Conservation (phyloP, 2,329 filamentous ascomycete genomes). For the Diaporthe citriasiana region DNA sequence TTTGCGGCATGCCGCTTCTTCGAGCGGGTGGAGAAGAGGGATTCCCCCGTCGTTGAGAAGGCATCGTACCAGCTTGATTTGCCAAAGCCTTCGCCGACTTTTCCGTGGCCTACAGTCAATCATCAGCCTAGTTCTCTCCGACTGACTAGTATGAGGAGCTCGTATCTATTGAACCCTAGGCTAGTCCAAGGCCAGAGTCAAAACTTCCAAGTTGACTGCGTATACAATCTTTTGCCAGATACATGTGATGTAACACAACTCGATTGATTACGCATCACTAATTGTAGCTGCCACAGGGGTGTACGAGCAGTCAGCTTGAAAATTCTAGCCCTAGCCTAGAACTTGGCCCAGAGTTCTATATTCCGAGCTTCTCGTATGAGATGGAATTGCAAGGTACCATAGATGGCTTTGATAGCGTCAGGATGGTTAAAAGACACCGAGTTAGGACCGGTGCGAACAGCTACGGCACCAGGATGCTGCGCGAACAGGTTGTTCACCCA, state of each 20-base stretch:
- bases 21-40: not conserved
- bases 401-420: not conserved
- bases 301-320: not conserved
- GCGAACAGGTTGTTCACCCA: not conserved
- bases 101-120: not conserved
- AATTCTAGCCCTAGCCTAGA: not conserved
- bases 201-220: not conserved
- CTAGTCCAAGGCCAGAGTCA: not conserved
- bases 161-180: not conserved
- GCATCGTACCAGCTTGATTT: not conserved
- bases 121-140: not conserved
- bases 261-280: not conserved
- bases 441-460: not conserved
- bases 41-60: not conserved
- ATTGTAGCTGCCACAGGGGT: not conserved
- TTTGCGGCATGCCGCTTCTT: not conserved
- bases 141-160: not conserved
- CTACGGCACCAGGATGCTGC: not conserved
- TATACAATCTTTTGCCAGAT: not conserved
- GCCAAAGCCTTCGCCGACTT: not conserved
- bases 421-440: not conserved
- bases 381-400: not conserved
- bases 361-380: not conserved
- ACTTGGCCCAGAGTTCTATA: not conserved
- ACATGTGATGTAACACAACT: not conserved